Base-by-base conservation (phyloP, 768 basidiomycete species). In the Tulasnella sp. region DNA sequence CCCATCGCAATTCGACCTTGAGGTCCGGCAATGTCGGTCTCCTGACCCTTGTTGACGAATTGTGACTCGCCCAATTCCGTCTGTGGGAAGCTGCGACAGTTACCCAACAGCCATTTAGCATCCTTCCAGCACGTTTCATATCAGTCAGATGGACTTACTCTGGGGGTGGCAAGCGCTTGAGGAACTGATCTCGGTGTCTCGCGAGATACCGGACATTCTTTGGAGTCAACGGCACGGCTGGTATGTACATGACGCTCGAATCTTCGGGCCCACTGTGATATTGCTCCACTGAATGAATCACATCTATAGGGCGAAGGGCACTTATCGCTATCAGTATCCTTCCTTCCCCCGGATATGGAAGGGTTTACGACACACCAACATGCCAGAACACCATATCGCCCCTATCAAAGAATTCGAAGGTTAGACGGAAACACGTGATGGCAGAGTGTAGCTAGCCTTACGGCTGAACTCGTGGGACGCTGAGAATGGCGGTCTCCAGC, bases 321-420 rank as follows among this genome's bases (percentile, higher is more conserved):
- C 64, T 82, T 81, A 43, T 66, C 73, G n/a, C n/a, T n/a, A 0
- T 68, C 67, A 38, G 32, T 59, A 29, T 23, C 51, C 13, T 9
- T 13, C 19, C 19, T 29, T 2, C 2, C 23, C 13, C n/a, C n/a
- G n/a, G 26, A 15, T 23, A 48, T 23, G 1, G 44, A n/a, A 29
- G n/a, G 32, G 27, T 38, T 38, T 38, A 15, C 4, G 52, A 62
- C 73, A 44, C 55, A 77, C 63, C 80, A 60, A 82, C 83, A 64
- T 86, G 84, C 84, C 86, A 88, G 70, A 84, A 87, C 2, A 86
- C 84, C 65, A 83, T 80, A 66, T 89, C 87, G 1, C 88, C 88
- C 0, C 55, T 56, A 30, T 9, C 19, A 27, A 8, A 27, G 53
- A n/a, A n/a, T n/a, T 34, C 30, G 11, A 30, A 55, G 41, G 42